phyloP scores from a whole-genome alignment of 352 stramenopile genomes.

The Albugo candida region DNA sequence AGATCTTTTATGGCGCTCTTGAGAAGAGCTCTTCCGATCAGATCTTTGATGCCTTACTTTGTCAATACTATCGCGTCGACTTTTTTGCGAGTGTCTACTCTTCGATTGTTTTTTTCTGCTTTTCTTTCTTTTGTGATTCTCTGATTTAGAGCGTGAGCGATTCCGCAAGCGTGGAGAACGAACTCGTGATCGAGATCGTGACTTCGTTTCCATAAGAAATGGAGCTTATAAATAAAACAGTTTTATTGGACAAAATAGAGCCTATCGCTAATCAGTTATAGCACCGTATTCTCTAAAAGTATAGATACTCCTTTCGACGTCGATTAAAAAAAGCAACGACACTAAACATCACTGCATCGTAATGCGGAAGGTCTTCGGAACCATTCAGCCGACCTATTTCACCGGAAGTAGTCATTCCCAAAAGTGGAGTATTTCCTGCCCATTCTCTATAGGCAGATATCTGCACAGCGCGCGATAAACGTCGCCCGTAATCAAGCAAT shows the following conservation, averaged over 20 bases:
- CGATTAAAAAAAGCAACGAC: constrained; percentile 75
- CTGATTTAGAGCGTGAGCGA: constrained; percentile 11
- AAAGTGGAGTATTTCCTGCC: constrained; percentile 57
- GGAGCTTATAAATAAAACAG: neutral
- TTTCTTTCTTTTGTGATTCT: constrained; percentile 6
- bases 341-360: constrained; percentile 80
- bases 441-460: constrained; percentile 48
- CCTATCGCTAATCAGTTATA: constrained; percentile 3
- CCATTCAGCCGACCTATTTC: constrained; percentile 71
- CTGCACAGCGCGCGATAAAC: neutral
- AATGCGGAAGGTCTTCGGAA: constrained; percentile 66
- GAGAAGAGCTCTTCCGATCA: neutral
- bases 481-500: neutral
- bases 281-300: constrained; percentile 13
- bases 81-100: constrained; percentile 5
- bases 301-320: constrained; percentile 60
- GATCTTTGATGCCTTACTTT: constrained; percentile 1
- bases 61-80: neutral
- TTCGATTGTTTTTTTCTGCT: constrained; percentile 1
- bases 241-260: constrained; percentile 7
- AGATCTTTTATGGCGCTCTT: neutral
- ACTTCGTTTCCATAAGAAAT: neutral
- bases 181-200: constrained; percentile 10
- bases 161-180: constrained; percentile 4
- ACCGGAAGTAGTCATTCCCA: constrained; percentile 77